phyloP scores from a whole-genome alignment of 2,329 filamentous ascomycete species.

The Cercospora zeae-maydis region DNA sequence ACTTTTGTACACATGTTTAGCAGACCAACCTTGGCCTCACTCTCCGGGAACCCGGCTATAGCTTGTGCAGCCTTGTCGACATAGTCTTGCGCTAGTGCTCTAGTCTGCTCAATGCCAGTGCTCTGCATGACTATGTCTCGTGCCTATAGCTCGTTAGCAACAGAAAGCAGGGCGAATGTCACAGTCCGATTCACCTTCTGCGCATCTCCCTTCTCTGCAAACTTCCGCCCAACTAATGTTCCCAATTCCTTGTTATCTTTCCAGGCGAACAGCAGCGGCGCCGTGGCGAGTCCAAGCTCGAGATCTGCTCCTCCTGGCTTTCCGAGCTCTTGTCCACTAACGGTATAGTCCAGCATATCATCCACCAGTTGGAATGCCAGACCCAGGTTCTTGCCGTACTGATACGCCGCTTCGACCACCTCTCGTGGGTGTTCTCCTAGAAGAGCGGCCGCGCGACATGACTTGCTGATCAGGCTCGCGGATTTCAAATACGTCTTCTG shows the following conservation, averaged over 20 bases:
- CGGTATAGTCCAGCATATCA: slow-evolving; percentile 95
- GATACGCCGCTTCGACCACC: slow-evolving; percentile 86
- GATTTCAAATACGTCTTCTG: slow-evolving; percentile 99
- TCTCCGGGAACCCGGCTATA: slow-evolving; percentile 83
- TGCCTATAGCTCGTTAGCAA: slow-evolving; percentile 57
- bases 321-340: slow-evolving; percentile 76
- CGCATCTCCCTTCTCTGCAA: slow-evolving; percentile 78
- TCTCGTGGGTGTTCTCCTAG: slow-evolving; percentile 71
- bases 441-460: slow-evolving; percentile 82
- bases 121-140: slow-evolving; percentile 78
- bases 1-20: slow-evolving; percentile 94
- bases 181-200: slow-evolving; percentile 60
- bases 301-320: slow-evolving; percentile 94
- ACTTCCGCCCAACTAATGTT: slow-evolving; percentile 85
- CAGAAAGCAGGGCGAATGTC: not conserved
- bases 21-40: slow-evolving; percentile 86
- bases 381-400: slow-evolving; percentile 89
- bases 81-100: slow-evolving; percentile 85
- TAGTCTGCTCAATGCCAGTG: slow-evolving; percentile 86
- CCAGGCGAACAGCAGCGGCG: slow-evolving; percentile 93
- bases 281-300: slow-evolving; percentile 88
- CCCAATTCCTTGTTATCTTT: slow-evolving; percentile 74
- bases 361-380: slow-evolving; percentile 96
- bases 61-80: slow-evolving; percentile 80
- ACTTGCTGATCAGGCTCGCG: slow-evolving; percentile 92